Base-by-base conservation (phyloP, 805 yeast genomes). In the Blastobotrys attinorum region DNA sequence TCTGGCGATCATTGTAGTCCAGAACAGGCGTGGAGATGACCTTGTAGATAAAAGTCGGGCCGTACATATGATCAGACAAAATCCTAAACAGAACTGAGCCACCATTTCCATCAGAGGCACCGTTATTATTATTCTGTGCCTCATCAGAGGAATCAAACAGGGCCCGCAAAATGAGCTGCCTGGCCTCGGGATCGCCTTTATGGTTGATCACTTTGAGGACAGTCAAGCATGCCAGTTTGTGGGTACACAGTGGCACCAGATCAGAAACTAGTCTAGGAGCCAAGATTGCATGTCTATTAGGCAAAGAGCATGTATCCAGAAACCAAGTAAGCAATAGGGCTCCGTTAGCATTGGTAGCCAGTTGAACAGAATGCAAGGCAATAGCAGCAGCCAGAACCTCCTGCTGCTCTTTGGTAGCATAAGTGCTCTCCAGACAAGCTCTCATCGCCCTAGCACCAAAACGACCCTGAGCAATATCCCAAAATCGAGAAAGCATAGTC, bases 401-500 rank as follows among this genome's bases (percentile, higher is more conserved):
- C 39, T 81, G 73, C 57, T 85, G 92, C 56, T 81, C 90, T 17
- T 65, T 64, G 7, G 81, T 70, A 6, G 83, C 76, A 45, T 75
- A 75, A 22, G 79, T 78, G 39, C 89, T 79, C 64, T 92, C 98
- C 42, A 92, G 68, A 52, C 95, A 87, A 0, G 97, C 95, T 50
- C 98, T 70, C 47, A 90, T 81, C 17, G 97, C 96, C 52, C 98
- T 74, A 0, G 97, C 90, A 35, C 98, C 98, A 62, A 86, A 92
- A 56, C 97, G 73, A 48, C 90, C 94, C 53, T 78, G 84, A 37
- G 92, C 81, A 51, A 92, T 81, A 41, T 78, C 79, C 72, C 85
- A 68, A 56, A 92, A 87, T 51, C 82, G 77, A 36, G 84, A 76
- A 47, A 87, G 65, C 50, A 89, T 78, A 11, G 86, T 75, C 62